These are phyloP conservation scores for Lepidium sativum DNA, from an alignment of 345 rosid genomes.

Conservation along the genomic window DNA sequence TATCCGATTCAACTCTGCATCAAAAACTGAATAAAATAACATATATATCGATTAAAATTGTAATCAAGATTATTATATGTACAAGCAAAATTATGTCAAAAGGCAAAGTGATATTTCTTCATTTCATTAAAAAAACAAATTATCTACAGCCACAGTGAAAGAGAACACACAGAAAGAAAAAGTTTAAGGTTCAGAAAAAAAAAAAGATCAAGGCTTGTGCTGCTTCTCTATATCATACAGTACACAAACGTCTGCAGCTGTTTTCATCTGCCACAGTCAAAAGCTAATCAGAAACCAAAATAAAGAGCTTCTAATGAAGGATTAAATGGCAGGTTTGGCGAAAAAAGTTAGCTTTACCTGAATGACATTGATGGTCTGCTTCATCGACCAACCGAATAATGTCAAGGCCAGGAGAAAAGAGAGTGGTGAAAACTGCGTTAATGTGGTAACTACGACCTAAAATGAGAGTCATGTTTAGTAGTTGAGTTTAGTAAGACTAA, in stretches of 20 bases:
- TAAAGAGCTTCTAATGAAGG: background rate
- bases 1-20: slow-evolving; percentile 1
- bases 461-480: background rate
- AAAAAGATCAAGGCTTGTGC: slow-evolving; percentile 30
- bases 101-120: slow-evolving; percentile 5
- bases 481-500: background rate
- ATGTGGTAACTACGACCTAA: slow-evolving; percentile 46
- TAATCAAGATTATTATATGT: slow-evolving; percentile 8
- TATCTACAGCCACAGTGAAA: slow-evolving; percentile 17
- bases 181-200: background rate
- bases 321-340: background rate
- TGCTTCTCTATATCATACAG: slow-evolving; percentile 72
- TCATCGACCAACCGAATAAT: slow-evolving; percentile 77
- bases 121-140: background rate
- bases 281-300: background rate
- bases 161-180: background rate
- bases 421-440: slow-evolving; percentile 40
- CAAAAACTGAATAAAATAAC: background rate
- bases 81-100: slow-evolving; percentile 6
- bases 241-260: slow-evolving; percentile 83
- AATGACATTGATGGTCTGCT: slow-evolving; percentile 67
- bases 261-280: slow-evolving; percentile 53
- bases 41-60: background rate
- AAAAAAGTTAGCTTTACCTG: slow-evolving; percentile 44
- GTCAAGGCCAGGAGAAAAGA: slow-evolving; percentile 55